phyloP scores from a whole-genome alignment of 1,139 yeast genomes.

The Taphrina confusa region DNA sequence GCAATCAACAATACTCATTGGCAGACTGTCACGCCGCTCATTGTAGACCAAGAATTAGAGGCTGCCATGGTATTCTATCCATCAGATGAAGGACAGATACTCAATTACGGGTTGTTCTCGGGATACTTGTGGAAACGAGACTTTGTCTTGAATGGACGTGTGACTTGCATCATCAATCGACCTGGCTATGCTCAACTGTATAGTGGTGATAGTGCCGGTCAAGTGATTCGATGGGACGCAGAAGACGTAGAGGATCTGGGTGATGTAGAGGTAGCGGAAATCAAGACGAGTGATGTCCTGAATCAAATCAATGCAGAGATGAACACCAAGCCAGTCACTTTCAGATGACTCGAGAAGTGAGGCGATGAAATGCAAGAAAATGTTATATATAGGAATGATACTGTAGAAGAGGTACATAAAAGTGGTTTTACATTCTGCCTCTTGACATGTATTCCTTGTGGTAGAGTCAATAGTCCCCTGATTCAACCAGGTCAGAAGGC shows the following conservation, averaged over 20 bases:
- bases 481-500: neutral
- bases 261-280: neutral
- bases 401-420: too few species aligned
- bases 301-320: neutral
- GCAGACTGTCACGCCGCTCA: slow-evolving; percentile 50
- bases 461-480: neutral
- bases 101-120: slow-evolving; percentile 61
- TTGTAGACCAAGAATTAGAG: slow-evolving; percentile 50
- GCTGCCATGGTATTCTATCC: slow-evolving; percentile 66
- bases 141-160: slow-evolving; percentile 28
- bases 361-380: too few species aligned
- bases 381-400: neutral
- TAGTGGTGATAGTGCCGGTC: slow-evolving; percentile 31
- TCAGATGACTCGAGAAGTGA: neutral
- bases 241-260: neutral
- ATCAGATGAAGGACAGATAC: slow-evolving; percentile 76
- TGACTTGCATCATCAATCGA: slow-evolving; percentile 27
- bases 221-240: slow-evolving; percentile 21
- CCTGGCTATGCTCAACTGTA: slow-evolving; percentile 16
- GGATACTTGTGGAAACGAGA: slow-evolving; percentile 62
- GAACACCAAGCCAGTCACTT: slow-evolving; percentile 12
- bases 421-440: too few species aligned
- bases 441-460: neutral
- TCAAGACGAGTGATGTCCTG: neutral
- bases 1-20: slow-evolving; percentile 63